Percentiles rank a stretch among this genome's conserved stretches.
Conservation (phyloP, 208 protist genomes). For the Leishmania aethiopica region DNA sequence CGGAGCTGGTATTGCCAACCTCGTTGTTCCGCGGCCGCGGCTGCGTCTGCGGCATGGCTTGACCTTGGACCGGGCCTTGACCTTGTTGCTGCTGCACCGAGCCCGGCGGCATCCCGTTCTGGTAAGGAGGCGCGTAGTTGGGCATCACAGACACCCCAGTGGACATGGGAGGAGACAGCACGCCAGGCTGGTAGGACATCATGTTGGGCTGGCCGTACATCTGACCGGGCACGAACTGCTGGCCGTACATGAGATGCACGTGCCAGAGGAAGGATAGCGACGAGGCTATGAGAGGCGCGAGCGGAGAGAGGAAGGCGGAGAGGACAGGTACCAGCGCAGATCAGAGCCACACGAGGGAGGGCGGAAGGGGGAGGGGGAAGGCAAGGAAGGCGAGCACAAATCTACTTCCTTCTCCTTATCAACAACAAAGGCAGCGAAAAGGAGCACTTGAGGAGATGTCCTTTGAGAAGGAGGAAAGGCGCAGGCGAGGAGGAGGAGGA, state of each 20-base stretch:
- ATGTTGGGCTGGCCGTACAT: constrained; percentile 77
- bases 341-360: not conserved
- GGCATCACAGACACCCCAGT: constrained; percentile 46
- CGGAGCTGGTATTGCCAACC: constrained; percentile 80
- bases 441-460: not conserved
- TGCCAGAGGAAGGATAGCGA: not conserved
- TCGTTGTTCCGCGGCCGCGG: constrained; percentile 78
- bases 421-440: constrained; percentile 11
- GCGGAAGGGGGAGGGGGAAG: not conserved
- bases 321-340: not conserved
- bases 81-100: constrained; percentile 23
- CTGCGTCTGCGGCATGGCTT: constrained; percentile 25
- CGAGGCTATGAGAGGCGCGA: not conserved
- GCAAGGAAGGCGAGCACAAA: not conserved
- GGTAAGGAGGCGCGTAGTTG: constrained; percentile 50
- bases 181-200: constrained; percentile 59
- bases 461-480: not conserved
- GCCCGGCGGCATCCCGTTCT: constrained; percentile 22
- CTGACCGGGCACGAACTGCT: constrained; percentile 64
- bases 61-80: constrained; percentile 17
- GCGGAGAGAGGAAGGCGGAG: not conserved
- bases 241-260: constrained; percentile 63
- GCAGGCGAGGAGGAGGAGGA: not conserved
- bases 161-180: constrained; percentile 38
- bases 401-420: constrained; percentile 3